A percentile compares a stretch with the other conserved stretches of the same genome.
phyloP scores from a whole-genome alignment of 306 rosid genomes.

The Fragaria iinumae region DNA sequence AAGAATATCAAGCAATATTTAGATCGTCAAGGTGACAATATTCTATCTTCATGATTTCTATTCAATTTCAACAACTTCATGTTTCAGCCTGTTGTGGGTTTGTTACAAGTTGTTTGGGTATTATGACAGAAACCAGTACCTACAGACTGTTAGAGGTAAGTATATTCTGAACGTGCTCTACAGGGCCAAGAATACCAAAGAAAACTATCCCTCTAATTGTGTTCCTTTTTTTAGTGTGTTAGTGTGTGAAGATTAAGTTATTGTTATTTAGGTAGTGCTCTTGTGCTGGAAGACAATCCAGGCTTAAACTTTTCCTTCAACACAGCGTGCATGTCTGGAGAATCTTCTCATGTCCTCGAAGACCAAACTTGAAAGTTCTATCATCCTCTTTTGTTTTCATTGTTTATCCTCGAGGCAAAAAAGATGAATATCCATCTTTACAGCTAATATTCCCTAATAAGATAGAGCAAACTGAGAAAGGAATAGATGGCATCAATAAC shows the following conservation, averaged over 20 bases:
- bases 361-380: constrained; percentile 16
- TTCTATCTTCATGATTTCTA: too few relatives aligned
- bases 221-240: not conserved
- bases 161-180: constrained; percentile 26
- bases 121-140: not conserved
- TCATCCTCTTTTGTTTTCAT: constrained; percentile 1
- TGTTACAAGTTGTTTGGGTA: too few relatives aligned
- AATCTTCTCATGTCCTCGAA: constrained; percentile 21
- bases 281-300: constrained; percentile 18
- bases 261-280: not conserved
- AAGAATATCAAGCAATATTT: too few relatives aligned
- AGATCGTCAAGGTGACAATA: too few relatives aligned
- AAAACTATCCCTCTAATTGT: not conserved
- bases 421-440: constrained; percentile 22
- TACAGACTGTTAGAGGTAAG: not conserved
- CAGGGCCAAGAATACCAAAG: not conserved
- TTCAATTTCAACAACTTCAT: not conserved
- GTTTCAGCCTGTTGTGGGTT: not conserved
- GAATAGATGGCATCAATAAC: constrained; percentile 9
- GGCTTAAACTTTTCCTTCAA: constrained; percentile 18
- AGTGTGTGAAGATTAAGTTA: not conserved
- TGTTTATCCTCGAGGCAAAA: not conserved
- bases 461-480: constrained; percentile 8
- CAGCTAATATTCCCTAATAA: constrained; percentile 29
- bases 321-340: constrained; percentile 12